These are phyloP conservation scores for Naganishia onofrii DNA, from an alignment of 768 basidiomycete species.

Conservation along the genomic window DNA sequence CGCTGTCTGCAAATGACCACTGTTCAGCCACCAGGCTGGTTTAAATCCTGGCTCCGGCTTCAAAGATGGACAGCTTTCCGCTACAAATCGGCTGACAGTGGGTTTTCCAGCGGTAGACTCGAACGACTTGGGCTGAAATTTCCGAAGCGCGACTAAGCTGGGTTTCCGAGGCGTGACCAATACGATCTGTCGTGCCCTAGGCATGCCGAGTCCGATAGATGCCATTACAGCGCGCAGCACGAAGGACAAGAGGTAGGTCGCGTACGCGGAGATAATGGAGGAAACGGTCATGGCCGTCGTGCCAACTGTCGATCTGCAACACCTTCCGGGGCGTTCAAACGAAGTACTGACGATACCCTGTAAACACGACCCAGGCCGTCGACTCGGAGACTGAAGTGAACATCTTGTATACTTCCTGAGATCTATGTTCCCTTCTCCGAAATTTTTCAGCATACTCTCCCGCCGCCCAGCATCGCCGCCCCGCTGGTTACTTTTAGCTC, in stretches of 20 bases:
- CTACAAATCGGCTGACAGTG: conserved; percentile 37
- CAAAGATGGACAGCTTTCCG: conserved; percentile 40
- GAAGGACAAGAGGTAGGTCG: conserved; percentile 12
- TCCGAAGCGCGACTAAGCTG: neutral
- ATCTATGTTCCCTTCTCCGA: too few species aligned
- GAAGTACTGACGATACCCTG: neutral
- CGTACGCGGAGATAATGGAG: conserved; percentile 10
- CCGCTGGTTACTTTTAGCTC: too few species aligned
- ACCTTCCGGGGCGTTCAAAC: neutral
- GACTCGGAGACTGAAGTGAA: too few species aligned
- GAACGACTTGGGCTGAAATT: neutral
- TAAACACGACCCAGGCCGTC: too few species aligned
- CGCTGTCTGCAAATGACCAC: conserved; percentile 54
- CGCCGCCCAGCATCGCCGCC: too few species aligned
- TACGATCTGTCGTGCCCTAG: conserved; percentile 24
- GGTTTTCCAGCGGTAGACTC: conserved; percentile 4
- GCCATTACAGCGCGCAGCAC: conserved; percentile 6
- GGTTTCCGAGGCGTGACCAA: conserved; percentile 22
- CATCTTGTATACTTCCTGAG: too few species aligned
- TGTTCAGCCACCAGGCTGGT: conserved; percentile 52
- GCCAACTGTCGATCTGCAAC: neutral
- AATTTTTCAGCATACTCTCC: too few species aligned
- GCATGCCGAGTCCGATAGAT: conserved; percentile 18
- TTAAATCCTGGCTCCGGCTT: conserved; percentile 36
- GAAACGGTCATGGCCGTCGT: conserved; percentile 10